phyloP scores from a whole-genome alignment of 164 flowering plant genomes.

The Vitis cinerea region DNA sequence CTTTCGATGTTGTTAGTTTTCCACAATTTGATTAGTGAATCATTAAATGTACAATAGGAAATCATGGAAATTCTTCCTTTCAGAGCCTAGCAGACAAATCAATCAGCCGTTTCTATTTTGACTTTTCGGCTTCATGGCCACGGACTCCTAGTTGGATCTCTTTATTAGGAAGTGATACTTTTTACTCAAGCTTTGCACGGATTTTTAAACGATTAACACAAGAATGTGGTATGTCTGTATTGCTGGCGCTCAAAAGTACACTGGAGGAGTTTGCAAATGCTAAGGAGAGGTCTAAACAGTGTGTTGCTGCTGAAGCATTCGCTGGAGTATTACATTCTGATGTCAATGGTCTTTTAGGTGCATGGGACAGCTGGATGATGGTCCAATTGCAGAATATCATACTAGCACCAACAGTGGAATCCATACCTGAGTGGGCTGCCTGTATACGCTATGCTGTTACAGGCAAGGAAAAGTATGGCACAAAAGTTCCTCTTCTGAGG shows the following conservation, averaged over 20 bases:
- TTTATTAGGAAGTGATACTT: constrained; percentile 73
- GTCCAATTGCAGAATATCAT: constrained; percentile 61
- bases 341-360: constrained; percentile 67
- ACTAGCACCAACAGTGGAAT: constrained; percentile 82
- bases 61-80: constrained; percentile 58
- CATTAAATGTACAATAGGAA: constrained; percentile 26
- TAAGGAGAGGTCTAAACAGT: constrained; percentile 93
- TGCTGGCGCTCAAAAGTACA: constrained; percentile 53
- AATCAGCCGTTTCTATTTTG: constrained; percentile 90
- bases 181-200: constrained; percentile 87
- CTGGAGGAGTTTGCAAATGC: constrained; percentile 76
- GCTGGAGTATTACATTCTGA: constrained; percentile 96
- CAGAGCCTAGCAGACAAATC: constrained; percentile 92
- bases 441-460: constrained; percentile 97
- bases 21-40: no score
- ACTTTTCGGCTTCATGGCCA: constrained; percentile 96
- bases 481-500: constrained; percentile 74
- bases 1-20: no score
- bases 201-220: constrained; percentile 87
- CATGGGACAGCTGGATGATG: constrained; percentile 89
- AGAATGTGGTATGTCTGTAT: constrained; percentile 91
- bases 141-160: constrained; percentile 98
- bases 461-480: constrained; percentile 90
- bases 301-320: constrained; percentile 98
- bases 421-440: constrained; percentile 96